Percentiles rank a stretch among this genome's conserved stretches.
Conservation (phyloP, 2,329 filamentous ascomycete species). For the Sporothrix inflata region DNA sequence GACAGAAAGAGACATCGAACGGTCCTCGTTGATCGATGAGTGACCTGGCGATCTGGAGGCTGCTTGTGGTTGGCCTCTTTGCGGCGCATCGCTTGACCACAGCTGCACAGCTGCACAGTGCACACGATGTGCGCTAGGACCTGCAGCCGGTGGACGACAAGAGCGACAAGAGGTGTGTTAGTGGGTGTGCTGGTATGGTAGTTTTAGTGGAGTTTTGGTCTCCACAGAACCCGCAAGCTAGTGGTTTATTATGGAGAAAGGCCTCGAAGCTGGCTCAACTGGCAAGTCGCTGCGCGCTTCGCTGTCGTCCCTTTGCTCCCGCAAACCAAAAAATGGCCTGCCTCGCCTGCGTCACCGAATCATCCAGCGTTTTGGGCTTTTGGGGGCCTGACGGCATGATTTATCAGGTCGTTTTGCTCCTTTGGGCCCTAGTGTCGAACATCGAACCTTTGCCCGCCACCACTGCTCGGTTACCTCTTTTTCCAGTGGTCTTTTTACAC, state of each 20-base stretch:
- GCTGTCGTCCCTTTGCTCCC: not conserved
- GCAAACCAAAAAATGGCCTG: not conserved
- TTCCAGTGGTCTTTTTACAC: not conserved
- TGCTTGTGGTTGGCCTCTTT: slow-evolving; percentile 12
- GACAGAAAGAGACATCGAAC: not conserved
- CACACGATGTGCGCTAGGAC: slow-evolving; percentile 15
- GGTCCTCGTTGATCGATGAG: not conserved
- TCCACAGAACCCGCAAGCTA: slow-evolving; percentile 16
- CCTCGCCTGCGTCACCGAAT: not conserved
- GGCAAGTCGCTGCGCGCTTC: not conserved
- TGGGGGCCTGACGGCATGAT: not conserved
- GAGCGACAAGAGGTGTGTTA: not conserved
- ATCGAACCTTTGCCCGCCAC: no score
- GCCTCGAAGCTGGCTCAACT: not conserved
- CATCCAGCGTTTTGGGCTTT: not conserved
- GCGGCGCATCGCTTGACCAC: not conserved
- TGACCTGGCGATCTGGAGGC: not conserved
- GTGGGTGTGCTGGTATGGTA: not conserved
- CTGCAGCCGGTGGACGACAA: not conserved
- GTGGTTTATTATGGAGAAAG: not conserved
- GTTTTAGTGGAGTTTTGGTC: not conserved
- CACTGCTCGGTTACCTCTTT: not conserved
- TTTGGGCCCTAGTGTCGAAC: not conserved
- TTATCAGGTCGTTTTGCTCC: not conserved
- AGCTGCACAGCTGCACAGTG: slow-evolving; percentile 16